Percentiles rank a stretch among this genome's conserved stretches.
These are phyloP conservation scores for Glycine latifolia DNA, from an alignment of 306 rosid species.

Conservation along the genomic window DNA sequence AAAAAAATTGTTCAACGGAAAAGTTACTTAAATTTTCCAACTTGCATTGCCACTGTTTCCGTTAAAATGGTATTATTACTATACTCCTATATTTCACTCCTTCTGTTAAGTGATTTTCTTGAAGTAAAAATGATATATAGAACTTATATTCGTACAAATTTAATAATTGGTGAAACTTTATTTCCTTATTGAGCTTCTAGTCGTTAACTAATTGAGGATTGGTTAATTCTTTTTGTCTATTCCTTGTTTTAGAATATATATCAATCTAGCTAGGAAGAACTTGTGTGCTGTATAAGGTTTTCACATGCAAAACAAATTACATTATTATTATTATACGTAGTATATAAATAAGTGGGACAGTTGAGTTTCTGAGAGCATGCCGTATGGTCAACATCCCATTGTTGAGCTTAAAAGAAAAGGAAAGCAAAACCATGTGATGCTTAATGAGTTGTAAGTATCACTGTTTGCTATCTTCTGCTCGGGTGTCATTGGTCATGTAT, in stretches of 20 bases:
- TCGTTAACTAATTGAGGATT: neutral
- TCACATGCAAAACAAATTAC: slow-evolving; percentile 14
- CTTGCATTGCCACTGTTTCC: neutral
- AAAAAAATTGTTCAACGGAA: too few species aligned
- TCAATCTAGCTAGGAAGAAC: neutral
- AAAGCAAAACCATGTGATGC: slow-evolving; percentile 36
- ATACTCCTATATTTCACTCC: neutral
- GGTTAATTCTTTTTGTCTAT: neutral
- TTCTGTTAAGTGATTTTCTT: neutral
- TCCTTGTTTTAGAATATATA: neutral
- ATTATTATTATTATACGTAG: neutral
- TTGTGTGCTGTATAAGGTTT: neutral
- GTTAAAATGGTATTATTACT: neutral
- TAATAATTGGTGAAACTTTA: neutral
- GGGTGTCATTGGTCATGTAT: neutral
- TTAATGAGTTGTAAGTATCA: slow-evolving; percentile 21
- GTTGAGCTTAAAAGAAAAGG: neutral
- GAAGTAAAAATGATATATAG: neutral
- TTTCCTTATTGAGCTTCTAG: neutral
- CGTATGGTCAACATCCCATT: slow-evolving; percentile 13
- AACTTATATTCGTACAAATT: neutral
- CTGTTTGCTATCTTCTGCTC: neutral
- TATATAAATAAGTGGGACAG: neutral
- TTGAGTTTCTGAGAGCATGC: neutral
- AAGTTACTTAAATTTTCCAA: too few species aligned